These are phyloP conservation scores for Metschnikowia henanensis DNA, from an alignment of 805 yeast species.

Conservation along the genomic window DNA sequence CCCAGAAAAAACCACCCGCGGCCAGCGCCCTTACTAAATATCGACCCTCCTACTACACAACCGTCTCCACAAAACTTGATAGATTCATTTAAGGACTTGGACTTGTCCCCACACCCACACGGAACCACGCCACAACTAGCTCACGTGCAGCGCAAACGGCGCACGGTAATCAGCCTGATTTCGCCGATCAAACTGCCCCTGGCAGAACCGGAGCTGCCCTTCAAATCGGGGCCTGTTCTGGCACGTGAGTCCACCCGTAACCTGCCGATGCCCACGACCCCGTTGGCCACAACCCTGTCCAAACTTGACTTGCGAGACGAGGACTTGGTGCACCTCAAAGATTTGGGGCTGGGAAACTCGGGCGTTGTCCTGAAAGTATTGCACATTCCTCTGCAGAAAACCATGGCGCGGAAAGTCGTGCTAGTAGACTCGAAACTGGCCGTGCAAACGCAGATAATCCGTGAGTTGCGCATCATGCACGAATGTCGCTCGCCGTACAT, in stretches of 20 bases:
- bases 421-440: slow-evolving; percentile 80
- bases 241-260: neutral
- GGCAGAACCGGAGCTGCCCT: neutral
- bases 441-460: slow-evolving; percentile 77
- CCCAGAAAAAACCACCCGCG: slow-evolving; percentile 24
- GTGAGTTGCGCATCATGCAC: slow-evolving; percentile 89
- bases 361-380: slow-evolving; percentile 89
- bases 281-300: slow-evolving; percentile 34
- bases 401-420: slow-evolving; percentile 88
- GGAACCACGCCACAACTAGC: slow-evolving; percentile 3
- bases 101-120: slow-evolving; percentile 2
- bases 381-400: slow-evolving; percentile 83
- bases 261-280: slow-evolving; percentile 24
- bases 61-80: slow-evolving; percentile 10
- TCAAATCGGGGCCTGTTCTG: neutral
- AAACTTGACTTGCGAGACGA: slow-evolving; percentile 38
- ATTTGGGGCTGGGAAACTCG: slow-evolving; percentile 90
- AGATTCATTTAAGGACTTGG: slow-evolving; percentile 9
- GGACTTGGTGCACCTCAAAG: slow-evolving; percentile 73
- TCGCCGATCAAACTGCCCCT: slow-evolving; percentile 34
- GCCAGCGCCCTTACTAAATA: slow-evolving; percentile 32
- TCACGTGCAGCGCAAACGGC: slow-evolving; percentile 27
- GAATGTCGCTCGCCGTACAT: slow-evolving; percentile 84
- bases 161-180: slow-evolving; percentile 43
- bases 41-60: slow-evolving; percentile 10